Base-by-base conservation (phyloP, 768 basidiomycete genomes). In the Suillus paluster region DNA sequence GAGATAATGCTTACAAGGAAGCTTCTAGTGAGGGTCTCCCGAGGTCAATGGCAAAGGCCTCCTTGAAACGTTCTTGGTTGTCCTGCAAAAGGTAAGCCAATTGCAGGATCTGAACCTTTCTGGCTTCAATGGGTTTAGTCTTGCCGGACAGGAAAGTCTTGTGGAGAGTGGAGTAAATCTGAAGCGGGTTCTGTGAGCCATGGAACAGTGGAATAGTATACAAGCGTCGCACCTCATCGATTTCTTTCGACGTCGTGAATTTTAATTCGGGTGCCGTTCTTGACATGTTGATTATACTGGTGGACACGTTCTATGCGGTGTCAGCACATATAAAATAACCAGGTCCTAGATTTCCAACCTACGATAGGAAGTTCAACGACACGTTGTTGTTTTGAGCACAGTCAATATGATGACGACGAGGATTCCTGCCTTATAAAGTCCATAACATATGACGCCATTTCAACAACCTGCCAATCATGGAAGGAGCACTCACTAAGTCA, bases 81-180 rank as follows among this genome's bases (percentile, higher is more conserved):
- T 95, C 92, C 71, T 91, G 81, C 67, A 93, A 34, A 66, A 92
- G 75, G 71, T 91, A 90, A 9, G 82, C 86, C 14, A 95, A 82
- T 68, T 88, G 84, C n/a, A 87, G 80, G 27, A 95, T 80, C 75
- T 94, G 92, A 48, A 86, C 82, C 74, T 88, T 93, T 68, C 94
- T 82, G 69, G 82, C 92, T 14, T 80, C 81, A 59, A 94, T 78
- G n/a, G 84, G 74, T 68, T 78, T 86, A 46, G 86, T 83, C 71
- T 87, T 92, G 17, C 91, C 90, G 1, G 85, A 75, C 34, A 75
- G 76, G 73, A 92, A 94, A 6, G 83, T 84, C n/a, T 78, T 76
- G 30, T 75, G 78, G 23, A 94, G 77, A 49, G 79, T 77, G 27
- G 78, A 77, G 58, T 85, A 84, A 60, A 89, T 85, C 90, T 91